phyloP scores from a whole-genome alignment of 2,329 filamentous ascomycete genomes.

The Monilinia vaccinii-corymbosi region DNA sequence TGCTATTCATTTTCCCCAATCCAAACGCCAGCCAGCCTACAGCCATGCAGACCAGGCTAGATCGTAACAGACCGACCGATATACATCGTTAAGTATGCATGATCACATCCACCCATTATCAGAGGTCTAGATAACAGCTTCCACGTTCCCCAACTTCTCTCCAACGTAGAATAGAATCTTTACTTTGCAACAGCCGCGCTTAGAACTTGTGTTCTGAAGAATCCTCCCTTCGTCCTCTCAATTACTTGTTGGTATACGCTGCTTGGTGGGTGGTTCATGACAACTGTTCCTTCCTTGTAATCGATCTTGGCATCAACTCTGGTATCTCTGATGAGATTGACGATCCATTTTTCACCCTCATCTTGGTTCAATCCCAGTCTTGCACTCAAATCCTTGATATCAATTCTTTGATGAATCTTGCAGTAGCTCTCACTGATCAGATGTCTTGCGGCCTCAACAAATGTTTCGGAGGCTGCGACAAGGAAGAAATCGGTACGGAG shows the following conservation, averaged over 20 bases:
- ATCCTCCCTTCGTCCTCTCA: constrained; percentile 95
- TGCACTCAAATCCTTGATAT: constrained; percentile 91
- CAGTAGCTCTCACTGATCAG: constrained; percentile 98
- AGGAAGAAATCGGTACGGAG: constrained; percentile 95
- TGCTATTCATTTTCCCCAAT: constrained; percentile 7
- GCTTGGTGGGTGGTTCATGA: constrained; percentile 99
- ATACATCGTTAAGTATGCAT: constrained; percentile 5
- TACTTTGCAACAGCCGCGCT: constrained; percentile 38
- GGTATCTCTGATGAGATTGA: constrained; percentile 97
- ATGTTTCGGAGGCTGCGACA: constrained; percentile 70
- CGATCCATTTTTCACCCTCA: constrained; percentile 99
- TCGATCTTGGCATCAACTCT: constrained; percentile 98
- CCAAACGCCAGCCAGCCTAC: constrained; percentile 8
- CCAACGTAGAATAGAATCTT: constrained; percentile 3
- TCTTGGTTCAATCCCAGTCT: constrained; percentile 86
- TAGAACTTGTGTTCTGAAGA: constrained; percentile 96
- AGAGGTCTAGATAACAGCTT: constrained; percentile 4
- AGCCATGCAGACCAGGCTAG: constrained; percentile 9
- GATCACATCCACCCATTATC: constrained; percentile 3
- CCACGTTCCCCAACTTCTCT: not conserved
- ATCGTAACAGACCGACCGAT: not conserved
- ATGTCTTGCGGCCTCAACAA: constrained; percentile 90
- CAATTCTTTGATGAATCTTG: constrained; percentile 98
- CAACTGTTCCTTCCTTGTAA: constrained; percentile 94
- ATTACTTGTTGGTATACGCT: constrained; percentile 99